Evolutionary conservation across 2,329 filamentous ascomycete species (phyloP), one percentile per base, ranked within the genome.

Genomic region (Botrytis paeoniae): DNA sequence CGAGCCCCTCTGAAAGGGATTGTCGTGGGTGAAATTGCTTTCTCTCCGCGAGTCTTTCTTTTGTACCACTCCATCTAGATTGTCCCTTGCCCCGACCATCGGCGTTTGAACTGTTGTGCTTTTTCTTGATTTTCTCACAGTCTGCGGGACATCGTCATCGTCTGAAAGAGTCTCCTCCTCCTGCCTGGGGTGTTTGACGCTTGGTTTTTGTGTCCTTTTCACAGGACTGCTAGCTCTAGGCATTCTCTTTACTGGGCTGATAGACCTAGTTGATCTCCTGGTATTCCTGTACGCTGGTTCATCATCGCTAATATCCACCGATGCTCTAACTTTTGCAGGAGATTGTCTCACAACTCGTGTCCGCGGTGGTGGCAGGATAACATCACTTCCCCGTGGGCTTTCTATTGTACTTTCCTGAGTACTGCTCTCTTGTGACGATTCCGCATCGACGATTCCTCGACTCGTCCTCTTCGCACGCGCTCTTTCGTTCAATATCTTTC

Each of bases 1-100:
- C 81, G 91, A 92, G 59, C 94, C 92, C 80, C 92, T 93, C 81
- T 98, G 95, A 80, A 98, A 98, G 0, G 95, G 95, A 79, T 98
- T 98, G 71, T 98, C 94, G 77, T 91, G 88, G 1, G 92, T 94
- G 82, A 98, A 98, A 45, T 92, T 91, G 78, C 87, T 92, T 48
- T 88, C 87, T 10, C 87, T 81, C 60, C 77, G 76, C 12, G 78
- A 76, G 18, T 69, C 63, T 48, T 32, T 69, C 4, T 29, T 60
- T 8, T 77, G 74, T 39, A 76, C 75, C 54, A 73, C 43, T 22
- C 75, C 75, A 14, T 86, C 84, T 70, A 88, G 83, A 10, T 84
- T 82, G 69, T 87, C 85, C 73, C 92, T 89, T 2, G 81, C 78
- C 79, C 89, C 89, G 61, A 88, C 82, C 73, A 84, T 83, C 2